phyloP scores from a whole-genome alignment of 1,284 basidiomycete genomes.

The Violaceomyces palustris region DNA sequence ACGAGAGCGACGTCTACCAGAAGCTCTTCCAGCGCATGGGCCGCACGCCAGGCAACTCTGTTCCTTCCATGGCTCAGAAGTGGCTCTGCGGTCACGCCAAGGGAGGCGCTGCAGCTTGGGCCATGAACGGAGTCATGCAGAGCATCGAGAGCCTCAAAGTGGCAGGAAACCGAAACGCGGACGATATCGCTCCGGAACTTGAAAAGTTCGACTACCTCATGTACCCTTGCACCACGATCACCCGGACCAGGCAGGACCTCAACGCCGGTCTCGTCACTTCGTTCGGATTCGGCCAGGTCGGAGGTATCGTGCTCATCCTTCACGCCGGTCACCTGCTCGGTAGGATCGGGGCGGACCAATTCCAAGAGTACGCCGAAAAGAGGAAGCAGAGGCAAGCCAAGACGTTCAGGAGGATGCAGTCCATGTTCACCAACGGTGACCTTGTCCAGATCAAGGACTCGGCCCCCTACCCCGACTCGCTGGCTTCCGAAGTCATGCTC shows the following conservation, averaged over 20 bases:
- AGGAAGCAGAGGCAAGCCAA: slow-evolving; percentile 9
- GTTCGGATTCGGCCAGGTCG: slow-evolving; percentile 93
- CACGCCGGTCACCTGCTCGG: slow-evolving; percentile 87
- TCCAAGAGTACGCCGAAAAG: slow-evolving; percentile 66
- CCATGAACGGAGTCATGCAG: slow-evolving; percentile 85
- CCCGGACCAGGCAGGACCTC: slow-evolving; percentile 17
- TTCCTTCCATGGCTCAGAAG: slow-evolving; percentile 94
- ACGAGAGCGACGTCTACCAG: slow-evolving; percentile 93
- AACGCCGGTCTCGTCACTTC: slow-evolving; percentile 62
- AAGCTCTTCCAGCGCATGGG: slow-evolving; percentile 78
- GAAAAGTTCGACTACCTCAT: slow-evolving; percentile 81
- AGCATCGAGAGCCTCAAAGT: slow-evolving; percentile 78
- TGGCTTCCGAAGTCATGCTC: slow-evolving; percentile 78
- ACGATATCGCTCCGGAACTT: slow-evolving; percentile 84
- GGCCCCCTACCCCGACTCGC: slow-evolving; percentile 82
- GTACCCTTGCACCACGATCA: slow-evolving; percentile 90
- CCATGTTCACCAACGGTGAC: slow-evolving; percentile 12
- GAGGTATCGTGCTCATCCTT: slow-evolving; percentile 78
- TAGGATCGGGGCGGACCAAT: slow-evolving; percentile 66
- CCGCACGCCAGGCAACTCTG: slow-evolving; percentile 86
- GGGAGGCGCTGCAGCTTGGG: slow-evolving; percentile 74
- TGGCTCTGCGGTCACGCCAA: slow-evolving; percentile 56
- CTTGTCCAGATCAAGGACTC: slow-evolving; percentile 84
- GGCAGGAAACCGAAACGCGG: slow-evolving; percentile 72
- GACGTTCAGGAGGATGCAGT: slow-evolving; percentile 24